Conservation (phyloP, 2,329 filamentous ascomycete genomes). For the Parastagonospora nodorum region DNA sequence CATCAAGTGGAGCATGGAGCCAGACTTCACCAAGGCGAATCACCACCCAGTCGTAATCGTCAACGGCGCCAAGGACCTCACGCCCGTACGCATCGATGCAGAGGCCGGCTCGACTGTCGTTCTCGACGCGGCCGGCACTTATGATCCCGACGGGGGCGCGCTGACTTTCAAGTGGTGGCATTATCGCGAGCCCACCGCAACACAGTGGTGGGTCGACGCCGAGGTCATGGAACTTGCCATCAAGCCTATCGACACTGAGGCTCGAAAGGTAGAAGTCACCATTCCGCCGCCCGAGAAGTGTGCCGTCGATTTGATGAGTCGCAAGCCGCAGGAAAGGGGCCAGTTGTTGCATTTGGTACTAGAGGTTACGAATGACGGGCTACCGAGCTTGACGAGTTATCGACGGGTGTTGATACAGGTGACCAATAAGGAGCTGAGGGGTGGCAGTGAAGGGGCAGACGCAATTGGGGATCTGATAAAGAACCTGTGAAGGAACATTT, state of each 20-base stretch:
- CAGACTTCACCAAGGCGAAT: constrained; percentile 45
- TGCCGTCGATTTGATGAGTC: constrained; percentile 45
- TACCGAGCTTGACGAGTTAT: constrained; percentile 54
- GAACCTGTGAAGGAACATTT: neutral
- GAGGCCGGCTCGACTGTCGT: constrained; percentile 48
- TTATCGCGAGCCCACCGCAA: constrained; percentile 51
- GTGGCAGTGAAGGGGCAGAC: constrained; percentile 14
- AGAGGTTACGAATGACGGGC: constrained; percentile 54
- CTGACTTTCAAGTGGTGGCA: constrained; percentile 58
- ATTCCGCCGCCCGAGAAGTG: constrained; percentile 51
- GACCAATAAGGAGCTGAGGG: constrained; percentile 37
- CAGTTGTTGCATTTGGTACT: constrained; percentile 57
- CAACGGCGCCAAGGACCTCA: constrained; percentile 47
- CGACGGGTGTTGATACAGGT: constrained; percentile 50
- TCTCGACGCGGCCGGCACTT: constrained; percentile 54
- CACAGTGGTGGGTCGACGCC: constrained; percentile 50
- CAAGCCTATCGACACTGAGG: constrained; percentile 33
- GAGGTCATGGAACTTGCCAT: constrained; percentile 49
- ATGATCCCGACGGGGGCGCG: constrained; percentile 53
- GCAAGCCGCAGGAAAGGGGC: constrained; percentile 47
- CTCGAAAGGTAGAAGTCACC: constrained; percentile 42
- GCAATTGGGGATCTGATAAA: constrained; percentile 4
- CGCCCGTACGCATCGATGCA: constrained; percentile 48
- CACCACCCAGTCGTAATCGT: constrained; percentile 57
- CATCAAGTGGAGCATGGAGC: constrained; percentile 54